Conservation (phyloP, 306 rosid genomes). For the Cucurbita pepo region DNA sequence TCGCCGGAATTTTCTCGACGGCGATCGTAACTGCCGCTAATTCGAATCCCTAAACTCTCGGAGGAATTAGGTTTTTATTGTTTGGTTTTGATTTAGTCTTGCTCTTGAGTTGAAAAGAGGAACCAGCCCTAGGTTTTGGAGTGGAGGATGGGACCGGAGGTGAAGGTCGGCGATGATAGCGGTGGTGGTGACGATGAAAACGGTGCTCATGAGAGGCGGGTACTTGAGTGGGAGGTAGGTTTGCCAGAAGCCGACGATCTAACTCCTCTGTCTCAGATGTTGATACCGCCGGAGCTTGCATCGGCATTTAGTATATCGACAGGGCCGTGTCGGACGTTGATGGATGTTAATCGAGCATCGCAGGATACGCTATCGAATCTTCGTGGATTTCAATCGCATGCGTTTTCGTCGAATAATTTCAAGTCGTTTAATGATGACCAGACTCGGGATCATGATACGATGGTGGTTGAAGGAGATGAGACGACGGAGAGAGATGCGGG, state of each 20-base stretch:
- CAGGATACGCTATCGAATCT: slow-evolving; percentile 46
- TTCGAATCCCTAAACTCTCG: neutral
- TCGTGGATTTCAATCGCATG: slow-evolving; percentile 32
- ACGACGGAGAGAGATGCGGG: slow-evolving; percentile 33
- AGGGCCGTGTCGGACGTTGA: slow-evolving; percentile 31
- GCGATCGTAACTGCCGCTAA: slow-evolving; percentile 6
- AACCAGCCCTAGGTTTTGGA: neutral
- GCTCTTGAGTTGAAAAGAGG: neutral
- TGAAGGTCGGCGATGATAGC: slow-evolving; percentile 34
- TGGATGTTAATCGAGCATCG: slow-evolving; percentile 87
- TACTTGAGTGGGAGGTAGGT: slow-evolving; percentile 76
- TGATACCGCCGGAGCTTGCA: slow-evolving; percentile 72
- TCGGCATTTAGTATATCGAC: slow-evolving; percentile 80
- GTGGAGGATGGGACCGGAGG: slow-evolving; percentile 59
- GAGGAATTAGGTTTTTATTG: neutral
- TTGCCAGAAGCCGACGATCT: slow-evolving; percentile 54
- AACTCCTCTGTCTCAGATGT: slow-evolving; percentile 52
- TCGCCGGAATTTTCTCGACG: slow-evolving; percentile 13
- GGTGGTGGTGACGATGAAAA: slow-evolving; percentile 16
- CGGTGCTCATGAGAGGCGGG: slow-evolving; percentile 30
- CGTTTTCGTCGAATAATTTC: slow-evolving; percentile 26
- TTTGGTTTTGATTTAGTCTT: neutral
- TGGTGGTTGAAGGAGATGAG: slow-evolving; percentile 31
- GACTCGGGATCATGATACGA: slow-evolving; percentile 18
- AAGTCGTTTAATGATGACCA: slow-evolving; percentile 24